A percentile compares a stretch with the other conserved stretches of the same genome.
Conservation (phyloP, 805 yeast genomes). For the Candida sanyiensis region DNA sequence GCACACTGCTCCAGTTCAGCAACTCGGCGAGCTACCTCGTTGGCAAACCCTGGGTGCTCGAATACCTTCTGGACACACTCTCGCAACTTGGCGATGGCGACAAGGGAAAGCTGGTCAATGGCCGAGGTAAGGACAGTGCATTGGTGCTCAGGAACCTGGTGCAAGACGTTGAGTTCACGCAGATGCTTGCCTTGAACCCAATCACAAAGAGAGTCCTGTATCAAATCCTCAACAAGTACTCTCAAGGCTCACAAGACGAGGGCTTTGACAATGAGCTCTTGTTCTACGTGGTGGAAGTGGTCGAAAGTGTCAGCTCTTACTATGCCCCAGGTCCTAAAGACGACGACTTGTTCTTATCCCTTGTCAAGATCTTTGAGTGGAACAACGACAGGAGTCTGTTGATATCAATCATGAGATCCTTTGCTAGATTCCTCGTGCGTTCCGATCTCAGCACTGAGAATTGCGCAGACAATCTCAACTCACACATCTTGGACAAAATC, state of each 20-base stretch:
- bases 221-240: slow-evolving; percentile 32
- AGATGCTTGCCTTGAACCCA: slow-evolving; percentile 55
- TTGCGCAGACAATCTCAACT: slow-evolving; percentile 44
- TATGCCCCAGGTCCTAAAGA: slow-evolving; percentile 67
- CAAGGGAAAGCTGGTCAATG: background rate
- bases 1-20: slow-evolving; percentile 19
- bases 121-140: slow-evolving; percentile 21
- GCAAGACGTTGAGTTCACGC: slow-evolving; percentile 80
- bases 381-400: slow-evolving; percentile 65
- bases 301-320: slow-evolving; percentile 81
- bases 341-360: slow-evolving; percentile 57
- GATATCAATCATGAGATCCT: slow-evolving; percentile 64
- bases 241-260: slow-evolving; percentile 25
- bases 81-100: slow-evolving; percentile 4
- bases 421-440: slow-evolving; percentile 73
- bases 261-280: slow-evolving; percentile 48
- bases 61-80: slow-evolving; percentile 18
- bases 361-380: slow-evolving; percentile 44
- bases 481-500: slow-evolving; percentile 43
- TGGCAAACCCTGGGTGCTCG: slow-evolving; percentile 22
- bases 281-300: slow-evolving; percentile 66
- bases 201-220: slow-evolving; percentile 42
- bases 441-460: slow-evolving; percentile 42
- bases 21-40: slow-evolving; percentile 20
- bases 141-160: slow-evolving; percentile 73